Base-by-base conservation (phyloP, 345 rosid genomes). In the Linum tenue region DNA sequence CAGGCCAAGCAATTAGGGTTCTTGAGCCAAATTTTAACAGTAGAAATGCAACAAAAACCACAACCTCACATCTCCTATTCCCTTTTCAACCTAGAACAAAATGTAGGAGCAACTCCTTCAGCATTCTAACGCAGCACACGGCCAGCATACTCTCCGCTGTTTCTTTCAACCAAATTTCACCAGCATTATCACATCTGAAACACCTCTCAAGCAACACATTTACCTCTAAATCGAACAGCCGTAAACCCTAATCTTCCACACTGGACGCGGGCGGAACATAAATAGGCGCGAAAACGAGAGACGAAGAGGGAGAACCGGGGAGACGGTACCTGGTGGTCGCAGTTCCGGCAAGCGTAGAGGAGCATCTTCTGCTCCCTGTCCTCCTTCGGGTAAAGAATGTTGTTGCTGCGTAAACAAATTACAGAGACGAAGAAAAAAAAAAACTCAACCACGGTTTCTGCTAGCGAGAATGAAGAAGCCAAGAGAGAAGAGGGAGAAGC, bases 271-370 rank as follows among this genome's bases (percentile, higher is more conserved):
- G 60, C 8, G 16, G 2, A n/a, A 57, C 36, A 17, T n/a, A 11
- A 31, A 17, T 9, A 56, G 10, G 37, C 31, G 5, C 31, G 37
- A 61, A 22, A 63, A 66, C 57, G 1, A 2, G 35, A 63, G 37
- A 0, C 35, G 60, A 41, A 60, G 5, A 56, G 39, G 44, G 36
- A 14, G 4, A n/a, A 5, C 37, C 7, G 31, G 0, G 59, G 41
- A 37, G 22, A 9, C 37, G 5, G 43, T 22, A 83, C 95, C 89
- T 88, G 95, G 72, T 86, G 91, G 73, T 89, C 92, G 72, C 96
- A 89, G 64, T 85, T 89, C 66, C 89, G 96, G 74, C 94, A 89
- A 42, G 96, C 91, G 67, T 80, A 86, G 68, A 86, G 85, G 36
- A 86, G 89, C 39, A 82, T 77, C 65, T 81, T 79, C 63, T 79